Base-by-base conservation (phyloP, 257 asterid genomes). In the Craterostigma plantagineum region DNA sequence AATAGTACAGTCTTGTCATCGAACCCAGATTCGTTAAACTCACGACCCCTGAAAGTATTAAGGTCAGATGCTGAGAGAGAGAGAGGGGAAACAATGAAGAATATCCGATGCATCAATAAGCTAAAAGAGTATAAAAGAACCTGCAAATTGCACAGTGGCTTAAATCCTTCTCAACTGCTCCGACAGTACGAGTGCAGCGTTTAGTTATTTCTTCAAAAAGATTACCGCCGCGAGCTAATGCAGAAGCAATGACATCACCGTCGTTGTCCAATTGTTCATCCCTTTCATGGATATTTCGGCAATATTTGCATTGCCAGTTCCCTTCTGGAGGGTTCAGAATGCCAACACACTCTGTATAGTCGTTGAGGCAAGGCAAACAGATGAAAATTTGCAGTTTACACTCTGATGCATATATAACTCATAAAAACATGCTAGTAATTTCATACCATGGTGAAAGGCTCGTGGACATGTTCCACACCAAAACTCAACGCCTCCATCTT, bases 391-490 rank as follows among this genome's bases (percentile, higher is more conserved):
- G 30, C 30, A 23, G 6, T 23, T 23, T 23, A 23, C 6, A 23
- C 2, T 23, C 30, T 23, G 2, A 23, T 2, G 6, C 2, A 23
- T 23, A 23, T 2, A 23, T 23, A 33, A 41, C 37, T 15, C 13
- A 43, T 0, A 12, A 42, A 33, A 49, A 10, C 17, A 35, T 51
- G 18, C 18, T 40, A 49, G 33, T 46, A 52, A 34, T 2, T 33
- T 53, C 73, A 57, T 38, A 82, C 95, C 93, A 45, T 48, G 1
- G 70, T 83, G 98, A 55, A 79, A 90, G 62, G 95, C 78, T 62
- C 98, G 74, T 12, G 95, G 95, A 57, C 98, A 90, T 16, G 51
- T 66, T 48, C 83, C 93, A 58, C 95, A 90, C 76, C 95, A 76
- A 49, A 83, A 47, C 50, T 82, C 64, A 57, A 79, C 68, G 42